Evolutionary conservation across 2,329 filamentous ascomycete species (phyloP), one percentile per base, ranked within the genome.

Genomic region (Eurotiales sp.): DNA sequence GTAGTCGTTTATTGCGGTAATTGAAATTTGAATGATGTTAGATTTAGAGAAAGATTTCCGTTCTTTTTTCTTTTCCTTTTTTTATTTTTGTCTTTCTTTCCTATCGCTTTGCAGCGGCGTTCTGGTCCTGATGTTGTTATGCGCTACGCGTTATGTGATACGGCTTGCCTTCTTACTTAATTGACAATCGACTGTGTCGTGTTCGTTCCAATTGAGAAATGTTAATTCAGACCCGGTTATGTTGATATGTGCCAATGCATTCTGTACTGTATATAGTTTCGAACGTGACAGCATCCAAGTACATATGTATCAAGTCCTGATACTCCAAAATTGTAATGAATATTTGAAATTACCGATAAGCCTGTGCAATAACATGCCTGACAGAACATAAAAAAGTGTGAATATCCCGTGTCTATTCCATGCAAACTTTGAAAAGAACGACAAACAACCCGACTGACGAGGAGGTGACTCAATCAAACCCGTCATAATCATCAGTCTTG

Each of bases 401-500:
- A 17, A 36, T 36, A 36, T 36, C 12, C 5, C 25, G 8, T 32
- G 15, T 37, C 34, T 37, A 37, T 36, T 2, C 10, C 34, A 21
- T 19, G 17, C 17, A 21, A 37, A 37, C n/a, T 21, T 17, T 17
- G 7, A 4, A 37, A 37, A 37, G 3, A 37, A 8, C 19, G 36
- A 40, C 8, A 22, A 4, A 22, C 21, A n/a, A 42, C 39, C 23
- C 39, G 39, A 42, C 32, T 8, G n/a, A 15, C 32, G 32, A 36
- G n/a, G 32, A 8, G 15, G n/a, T 27, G 5, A 5, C 17, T 15
- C 32, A 37, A 43, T 43, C 29, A 50, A 43, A 50, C 27, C 45
- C 45, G 21, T 53, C 51, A 19, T 54, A 54, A 25, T 54, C 52
- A 46, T 51, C 52, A 34, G 48, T 25, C 29, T 32, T 37, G 5